Percentiles rank a stretch among this genome's conserved stretches.
These are phyloP conservation scores for Phlyctochytrium bullatum DNA, from an alignment of 192 early-diverging fungal genomes.

Conservation along the genomic window DNA sequence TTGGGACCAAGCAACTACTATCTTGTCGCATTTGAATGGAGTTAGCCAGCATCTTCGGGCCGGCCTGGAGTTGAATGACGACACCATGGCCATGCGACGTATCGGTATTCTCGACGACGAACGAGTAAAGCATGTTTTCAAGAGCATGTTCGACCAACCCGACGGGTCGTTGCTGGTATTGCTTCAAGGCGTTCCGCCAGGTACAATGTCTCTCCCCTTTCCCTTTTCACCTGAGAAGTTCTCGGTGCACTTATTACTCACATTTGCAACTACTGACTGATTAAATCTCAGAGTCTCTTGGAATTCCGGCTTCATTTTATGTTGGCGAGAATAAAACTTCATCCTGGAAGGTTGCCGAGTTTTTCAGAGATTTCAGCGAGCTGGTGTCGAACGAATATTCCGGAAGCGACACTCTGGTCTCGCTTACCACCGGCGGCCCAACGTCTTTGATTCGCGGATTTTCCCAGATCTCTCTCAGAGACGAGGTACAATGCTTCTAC, in stretches of 20 bases:
- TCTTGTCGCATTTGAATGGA: constrained; percentile 12
- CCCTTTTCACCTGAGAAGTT: no score
- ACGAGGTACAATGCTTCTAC: background rate
- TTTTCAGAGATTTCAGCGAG: constrained; percentile 19
- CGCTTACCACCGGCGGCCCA: constrained; percentile 8
- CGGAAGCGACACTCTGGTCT: constrained; percentile 13
- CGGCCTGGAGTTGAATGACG: background rate
- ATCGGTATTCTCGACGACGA: background rate
- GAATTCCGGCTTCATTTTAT: constrained; percentile 6
- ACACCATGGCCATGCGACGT: background rate
- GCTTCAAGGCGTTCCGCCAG: background rate
- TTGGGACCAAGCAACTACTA: constrained; percentile 8
- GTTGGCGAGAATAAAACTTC: background rate
- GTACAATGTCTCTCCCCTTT: no score
- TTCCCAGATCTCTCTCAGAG: constrained; percentile 10
- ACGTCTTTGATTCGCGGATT: constrained; percentile 6
- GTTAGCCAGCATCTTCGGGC: constrained; percentile 8
- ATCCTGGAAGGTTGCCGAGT: constrained; percentile 1
- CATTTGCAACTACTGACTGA: no score
- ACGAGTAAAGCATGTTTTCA: background rate
- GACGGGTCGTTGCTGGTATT: background rate
- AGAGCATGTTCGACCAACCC: background rate
- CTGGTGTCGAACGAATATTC: constrained; percentile 5
- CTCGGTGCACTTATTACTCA: no score
- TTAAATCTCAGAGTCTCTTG: constrained; percentile 2